phyloP scores from a whole-genome alignment of 2,329 filamentous ascomycete genomes.

The Diaporthe amygdali region DNA sequence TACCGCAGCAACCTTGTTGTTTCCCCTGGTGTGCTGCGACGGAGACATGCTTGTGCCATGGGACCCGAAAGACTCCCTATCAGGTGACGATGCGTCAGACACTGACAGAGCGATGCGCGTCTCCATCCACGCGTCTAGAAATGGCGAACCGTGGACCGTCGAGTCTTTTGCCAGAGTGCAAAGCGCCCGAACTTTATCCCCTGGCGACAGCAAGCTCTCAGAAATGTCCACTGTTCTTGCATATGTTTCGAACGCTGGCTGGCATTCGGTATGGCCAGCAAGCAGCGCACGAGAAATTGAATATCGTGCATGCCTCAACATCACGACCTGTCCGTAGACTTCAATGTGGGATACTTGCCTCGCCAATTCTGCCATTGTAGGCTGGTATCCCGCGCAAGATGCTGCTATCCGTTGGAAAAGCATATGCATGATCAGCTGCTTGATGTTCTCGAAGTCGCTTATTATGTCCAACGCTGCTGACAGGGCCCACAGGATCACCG shows the following conservation, averaged over 20 bases:
- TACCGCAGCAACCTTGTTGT: neutral
- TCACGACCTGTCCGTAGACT: neutral
- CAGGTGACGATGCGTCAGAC: neutral
- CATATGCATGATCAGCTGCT: neutral
- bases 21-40: neutral
- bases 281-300: slow-evolving; percentile 7
- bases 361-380: slow-evolving; percentile 9
- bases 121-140: slow-evolving; percentile 9
- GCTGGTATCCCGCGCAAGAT: neutral
- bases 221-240: slow-evolving; percentile 1
- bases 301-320: slow-evolving; percentile 1
- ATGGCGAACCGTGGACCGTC: neutral
- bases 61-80: neutral
- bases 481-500: slow-evolving; percentile 4
- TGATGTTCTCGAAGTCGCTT: neutral
- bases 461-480: slow-evolving; percentile 13
- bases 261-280: neutral
- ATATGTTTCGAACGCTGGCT: slow-evolving; percentile 8
- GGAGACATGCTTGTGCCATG: neutral
- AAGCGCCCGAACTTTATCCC: neutral
- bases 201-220: neutral
- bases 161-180: neutral
- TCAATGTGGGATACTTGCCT: neutral
- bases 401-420: neutral
- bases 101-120: slow-evolving; percentile 6